Conservation (phyloP, 805 yeast species). For the Saccharomycopsis vini region DNA sequence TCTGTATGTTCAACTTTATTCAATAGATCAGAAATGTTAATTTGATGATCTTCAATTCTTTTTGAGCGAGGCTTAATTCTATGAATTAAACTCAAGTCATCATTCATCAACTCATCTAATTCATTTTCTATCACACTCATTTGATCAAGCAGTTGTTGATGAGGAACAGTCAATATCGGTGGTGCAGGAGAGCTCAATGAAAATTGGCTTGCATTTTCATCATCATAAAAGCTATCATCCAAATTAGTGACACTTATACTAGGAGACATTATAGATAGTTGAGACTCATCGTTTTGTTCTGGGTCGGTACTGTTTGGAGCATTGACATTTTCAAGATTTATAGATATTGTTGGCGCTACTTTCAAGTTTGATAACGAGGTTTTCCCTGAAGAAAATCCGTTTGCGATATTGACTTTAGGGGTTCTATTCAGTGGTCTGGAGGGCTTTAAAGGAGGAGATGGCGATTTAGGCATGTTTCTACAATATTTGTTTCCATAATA, state of each 20-base stretch:
- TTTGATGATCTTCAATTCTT: constrained; percentile 4
- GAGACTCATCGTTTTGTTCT: no score
- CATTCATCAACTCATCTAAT: constrained; percentile 9
- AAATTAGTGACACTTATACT: no score
- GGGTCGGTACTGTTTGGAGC: constrained; percentile 6
- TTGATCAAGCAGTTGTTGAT: no score
- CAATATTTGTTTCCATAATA: no score
- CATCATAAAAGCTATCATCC: constrained; percentile 2
- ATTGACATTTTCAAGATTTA: constrained; percentile 15
- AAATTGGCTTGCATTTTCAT: not conserved
- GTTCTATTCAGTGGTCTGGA: no score
- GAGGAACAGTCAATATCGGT: no score
- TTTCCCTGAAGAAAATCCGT: not conserved
- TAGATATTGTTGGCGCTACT: constrained; percentile 12
- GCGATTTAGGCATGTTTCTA: no score
- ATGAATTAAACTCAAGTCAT: constrained; percentile 1
- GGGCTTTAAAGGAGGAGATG: no score
- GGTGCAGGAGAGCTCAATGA: not conserved
- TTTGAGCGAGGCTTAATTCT: not conserved
- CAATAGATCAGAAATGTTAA: constrained; percentile 9
- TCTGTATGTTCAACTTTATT: not conserved
- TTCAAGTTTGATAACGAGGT: not conserved
- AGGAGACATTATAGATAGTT: no score
- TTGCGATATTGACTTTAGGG: no score
- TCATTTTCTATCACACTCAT: constrained; percentile 13